phyloP scores from a whole-genome alignment of 2,329 filamentous ascomycete genomes.

The Akanthomyces muscarius region DNA sequence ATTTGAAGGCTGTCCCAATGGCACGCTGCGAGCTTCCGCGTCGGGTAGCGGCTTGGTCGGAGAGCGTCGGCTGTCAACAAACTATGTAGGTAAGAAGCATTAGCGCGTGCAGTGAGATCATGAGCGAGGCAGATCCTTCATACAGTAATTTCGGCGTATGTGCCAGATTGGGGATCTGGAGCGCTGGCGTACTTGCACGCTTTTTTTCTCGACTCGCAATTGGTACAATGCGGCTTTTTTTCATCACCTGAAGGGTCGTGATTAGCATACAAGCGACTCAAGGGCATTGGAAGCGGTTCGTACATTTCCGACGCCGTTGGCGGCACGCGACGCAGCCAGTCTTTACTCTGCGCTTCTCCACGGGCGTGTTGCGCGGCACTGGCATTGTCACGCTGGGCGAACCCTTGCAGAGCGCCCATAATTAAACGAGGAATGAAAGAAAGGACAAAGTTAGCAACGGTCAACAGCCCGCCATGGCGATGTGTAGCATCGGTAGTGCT shows the following conservation, averaged over 20 bases:
- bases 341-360: conserved; percentile 22
- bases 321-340: conserved; percentile 23
- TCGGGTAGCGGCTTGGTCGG: not conserved
- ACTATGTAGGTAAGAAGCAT: not conserved
- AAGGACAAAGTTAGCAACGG: too few relatives aligned
- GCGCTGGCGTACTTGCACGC: conserved; percentile 18
- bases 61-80: not conserved
- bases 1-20: not conserved
- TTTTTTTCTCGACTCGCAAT: conserved; percentile 19
- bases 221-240: conserved; percentile 21
- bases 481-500: not conserved
- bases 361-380: conserved; percentile 20
- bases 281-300: not conserved
- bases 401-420: too few relatives aligned
- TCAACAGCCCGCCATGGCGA: not conserved
- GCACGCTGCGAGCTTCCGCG: not conserved
- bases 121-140: not conserved
- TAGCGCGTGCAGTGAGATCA: not conserved
- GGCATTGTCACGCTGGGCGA: conserved; percentile 15
- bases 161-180: not conserved
- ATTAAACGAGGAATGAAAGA: not conserved
- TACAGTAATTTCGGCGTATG: conserved; percentile 19
- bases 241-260: conserved; percentile 18
- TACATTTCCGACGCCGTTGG: conserved; percentile 23
- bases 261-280: not conserved